Evolutionary conservation across 495 filamentous ascomycete genomes (phyloP).

Genomic region (Usnea hakonensis): DNA sequence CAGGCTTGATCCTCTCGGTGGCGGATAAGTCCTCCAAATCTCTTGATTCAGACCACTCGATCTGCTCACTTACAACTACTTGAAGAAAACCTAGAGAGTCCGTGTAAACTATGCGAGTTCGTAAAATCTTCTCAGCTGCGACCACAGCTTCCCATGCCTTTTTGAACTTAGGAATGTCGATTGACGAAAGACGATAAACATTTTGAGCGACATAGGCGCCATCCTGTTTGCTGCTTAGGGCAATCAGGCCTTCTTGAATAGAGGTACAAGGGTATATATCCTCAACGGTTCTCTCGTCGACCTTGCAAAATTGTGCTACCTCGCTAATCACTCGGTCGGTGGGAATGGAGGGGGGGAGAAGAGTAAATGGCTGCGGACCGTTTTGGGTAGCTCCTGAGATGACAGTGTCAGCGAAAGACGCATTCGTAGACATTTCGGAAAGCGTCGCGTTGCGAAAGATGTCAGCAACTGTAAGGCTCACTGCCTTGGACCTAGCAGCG

Average conservation of each 20-base stretch:
- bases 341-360: constrained; percentile 12
- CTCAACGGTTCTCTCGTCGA: constrained; percentile 26
- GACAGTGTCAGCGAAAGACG: constrained; percentile 17
- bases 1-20: not conserved
- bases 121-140: constrained; percentile 43
- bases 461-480: constrained; percentile 41
- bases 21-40: not conserved
- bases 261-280: constrained; percentile 65
- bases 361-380: constrained; percentile 12
- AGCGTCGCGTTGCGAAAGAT: constrained; percentile 44
- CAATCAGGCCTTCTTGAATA: constrained; percentile 64
- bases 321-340: constrained; percentile 10
- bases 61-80: constrained; percentile 44
- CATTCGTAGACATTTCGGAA: constrained; percentile 39
- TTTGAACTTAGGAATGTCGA: constrained; percentile 45
- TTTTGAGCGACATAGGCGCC: constrained; percentile 48
- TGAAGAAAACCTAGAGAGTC: constrained; percentile 42
- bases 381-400: not conserved
- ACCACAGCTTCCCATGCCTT: constrained; percentile 46
- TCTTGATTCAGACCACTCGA: constrained; percentile 32
- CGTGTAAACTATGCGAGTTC: constrained; percentile 49
- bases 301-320: constrained; percentile 18
- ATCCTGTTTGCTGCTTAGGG: constrained; percentile 46
- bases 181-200: constrained; percentile 37
- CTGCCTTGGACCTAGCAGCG: constrained; percentile 36